Evolutionary conservation across 2,329 filamentous ascomycete species (phyloP).

Genomic region (Bipolaris sorokiniana): DNA sequence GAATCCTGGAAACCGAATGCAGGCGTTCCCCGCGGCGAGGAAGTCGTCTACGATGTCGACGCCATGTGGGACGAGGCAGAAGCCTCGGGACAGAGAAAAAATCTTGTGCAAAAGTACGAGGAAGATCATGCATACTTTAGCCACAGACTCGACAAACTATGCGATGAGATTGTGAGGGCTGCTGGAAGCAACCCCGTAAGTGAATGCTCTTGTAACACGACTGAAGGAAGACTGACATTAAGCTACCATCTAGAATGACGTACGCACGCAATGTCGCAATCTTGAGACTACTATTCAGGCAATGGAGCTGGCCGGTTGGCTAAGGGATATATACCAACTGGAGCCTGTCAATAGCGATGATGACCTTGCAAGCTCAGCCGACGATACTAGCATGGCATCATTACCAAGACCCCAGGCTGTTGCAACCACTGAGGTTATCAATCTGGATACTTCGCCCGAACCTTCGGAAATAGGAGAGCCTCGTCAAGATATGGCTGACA

Average conservation of each 20-base stretch:
- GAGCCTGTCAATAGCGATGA: slow-evolving; percentile 13
- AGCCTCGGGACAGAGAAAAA: slow-evolving; percentile 14
- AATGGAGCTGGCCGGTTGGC: slow-evolving; percentile 60
- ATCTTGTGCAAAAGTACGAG: slow-evolving; percentile 21
- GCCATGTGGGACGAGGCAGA: slow-evolving; percentile 33
- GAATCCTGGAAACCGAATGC: slow-evolving; percentile 30
- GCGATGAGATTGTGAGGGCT: slow-evolving; percentile 23
- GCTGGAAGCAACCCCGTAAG: slow-evolving; percentile 58
- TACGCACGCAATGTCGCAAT: slow-evolving; percentile 62
- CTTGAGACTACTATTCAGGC: slow-evolving; percentile 71
- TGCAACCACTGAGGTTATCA: slow-evolving; percentile 18
- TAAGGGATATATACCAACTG: slow-evolving; percentile 30
- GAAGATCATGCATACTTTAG: slow-evolving; percentile 23
- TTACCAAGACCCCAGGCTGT: background rate
- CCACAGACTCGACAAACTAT: slow-evolving; percentile 25
- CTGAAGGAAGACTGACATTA: background rate
- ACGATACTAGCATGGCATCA: background rate
- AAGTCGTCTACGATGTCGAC: slow-evolving; percentile 22
- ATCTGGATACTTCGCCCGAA: slow-evolving; percentile 28
- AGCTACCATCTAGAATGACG: slow-evolving; percentile 42
- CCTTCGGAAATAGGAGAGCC: slow-evolving; percentile 7
- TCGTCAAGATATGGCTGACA: background rate
- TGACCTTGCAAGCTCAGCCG: background rate
- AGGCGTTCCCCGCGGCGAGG: slow-evolving; percentile 7
- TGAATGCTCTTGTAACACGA: background rate